Base-by-base conservation (phyloP, 495 filamentous ascomycete genomes). In the Hypoxylon cercidicola region DNA sequence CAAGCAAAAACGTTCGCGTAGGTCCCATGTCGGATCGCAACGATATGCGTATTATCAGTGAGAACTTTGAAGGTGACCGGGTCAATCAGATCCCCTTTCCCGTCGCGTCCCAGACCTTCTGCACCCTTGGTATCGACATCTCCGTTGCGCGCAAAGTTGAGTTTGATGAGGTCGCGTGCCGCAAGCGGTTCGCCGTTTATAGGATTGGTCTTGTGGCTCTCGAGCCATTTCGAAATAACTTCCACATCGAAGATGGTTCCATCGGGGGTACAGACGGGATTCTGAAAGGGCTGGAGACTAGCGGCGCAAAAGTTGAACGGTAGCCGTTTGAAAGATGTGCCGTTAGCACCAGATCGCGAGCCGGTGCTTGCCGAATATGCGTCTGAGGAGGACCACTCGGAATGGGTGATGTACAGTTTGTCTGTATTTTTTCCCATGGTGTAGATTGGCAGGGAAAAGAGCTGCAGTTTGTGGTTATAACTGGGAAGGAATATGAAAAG, bases 271-370 rank as follows among this genome's bases (percentile, higher is more conserved):
- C 92, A 96, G 43, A 96, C 92, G 0, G 92, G 92, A 59, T 92
- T 89, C 74, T 87, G 81, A 79, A 93, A 96, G 1, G 95, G 95
- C 72, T 98, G 95, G 15, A 99, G 88, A 21, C 90, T 94, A 35
- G 97, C 88, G 61, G 95, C 92, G 85, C 95, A 99, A 80, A 94
- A 98, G 83, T 97, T 97, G 86, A 96, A 99, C 35, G 95, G 95
- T 3, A 99, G 85, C 20, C 92, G 90, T 72, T 89, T 90, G 82
- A 98, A 99, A 28, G 84, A 82, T 16, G 84, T 84, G 48, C 85
- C 84, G 34, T 75, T 80, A 21, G 73, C 67, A 13, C 73, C 67
- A 3, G 79, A 74, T 60, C 82, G 82, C 32, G 82, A 83, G 13
- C 83, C 83, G 13, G 90, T 88, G 57, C 88, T 90, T 64, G 92